Base-by-base conservation (phyloP, 768 basidiomycete species). In the Tremella fuciformis region DNA sequence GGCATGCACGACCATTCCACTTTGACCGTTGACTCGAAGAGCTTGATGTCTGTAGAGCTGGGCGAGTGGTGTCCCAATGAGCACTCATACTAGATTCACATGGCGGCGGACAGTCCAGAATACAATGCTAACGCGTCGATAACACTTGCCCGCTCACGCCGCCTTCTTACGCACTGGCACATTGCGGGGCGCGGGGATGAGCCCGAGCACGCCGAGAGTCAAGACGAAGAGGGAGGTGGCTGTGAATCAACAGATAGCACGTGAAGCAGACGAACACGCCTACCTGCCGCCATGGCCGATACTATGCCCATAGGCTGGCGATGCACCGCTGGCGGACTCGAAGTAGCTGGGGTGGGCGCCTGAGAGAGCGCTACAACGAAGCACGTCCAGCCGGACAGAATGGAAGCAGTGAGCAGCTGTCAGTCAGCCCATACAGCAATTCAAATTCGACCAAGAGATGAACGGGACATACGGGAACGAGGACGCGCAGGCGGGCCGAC, bases 221-320 rank as follows among this genome's bases (percentile, higher is more conserved):
- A 74, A 58, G 22, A 61, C 60, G 57, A 70, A 73, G 13, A 74
- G 51, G 0, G 72, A 61, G 8, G 74, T 76, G 37, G 74, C 74
- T 76, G 50, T 15, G 29, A 6, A 15, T 48, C 24, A 52, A 9
- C 18, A 9, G 22, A 47, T n/a, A 46, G 42, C n/a, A 15, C 25
- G 44, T 22, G 53, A 41, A 44, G 9, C 8, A 15, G 42, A 8
- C 4, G 9, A 3, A 52, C 4, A 38, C 7, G 66, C 66, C 64
- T 42, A 69, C 66, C 42, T 16, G 56, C 66, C 4, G 58, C 65
- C 55, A 75, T 70, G n/a, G 67, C 56, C 29, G 55, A 59, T 39
- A 69, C 58, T 1, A 68, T 46, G 13, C 71, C 70, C 48, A 70
- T 54, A 7, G 59, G 64, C 34, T 53, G 52, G 2, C 39, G 54